Base-by-base conservation (phyloP, 495 filamentous ascomycete species). In the Trichoderma virens region DNA sequence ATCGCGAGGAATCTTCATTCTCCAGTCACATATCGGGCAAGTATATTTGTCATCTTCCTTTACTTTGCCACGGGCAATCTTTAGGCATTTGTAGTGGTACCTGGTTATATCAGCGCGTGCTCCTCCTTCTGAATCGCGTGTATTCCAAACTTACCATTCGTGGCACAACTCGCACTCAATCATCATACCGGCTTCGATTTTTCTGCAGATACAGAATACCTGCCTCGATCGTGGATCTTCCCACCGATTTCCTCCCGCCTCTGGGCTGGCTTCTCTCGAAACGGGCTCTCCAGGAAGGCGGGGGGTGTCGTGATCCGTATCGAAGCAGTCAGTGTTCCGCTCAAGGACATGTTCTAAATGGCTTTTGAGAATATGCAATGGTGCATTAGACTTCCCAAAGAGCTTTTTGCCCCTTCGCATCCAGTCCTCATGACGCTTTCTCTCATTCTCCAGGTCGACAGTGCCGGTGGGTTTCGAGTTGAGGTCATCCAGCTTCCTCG, bases 31-130 rank as follows among this genome's bases (percentile, higher is more conserved):
- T 67, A 99, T 96, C 0, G 94, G 94, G 69, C 94, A 99, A 20
- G 93, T 98, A 76, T 96, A 99, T 71, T 96, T 95, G 69, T 98
- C 95, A 65, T 96, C 93, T 69, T 98, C 94, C 77, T 97, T 98
- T 65, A 98, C 90, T 70, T 97, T 98, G 16, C 94, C 94, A 54
- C 94, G 85, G 18, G 95, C 95, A 65, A 99, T 97, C 79, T 99
- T 99, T 39, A 99, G 82, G 71, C 94, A 99, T 75, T 97, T 98
- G 43, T 93, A 92, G 69, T 99, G 94, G 70, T 99, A 99, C 89
- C 89, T 92, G 66, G 47, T 28, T 30, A 3, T 34, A 63, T n/a
- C 32, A 61, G 5, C 5, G n/a, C 41, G n/a, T 20, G 4, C 18
- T 9, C 62, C 41, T 8, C 41, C n/a, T 9, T 32, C 23, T 30